phyloP scores from a whole-genome alignment of 768 basidiomycete genomes.

The Tulasnella sp. region DNA sequence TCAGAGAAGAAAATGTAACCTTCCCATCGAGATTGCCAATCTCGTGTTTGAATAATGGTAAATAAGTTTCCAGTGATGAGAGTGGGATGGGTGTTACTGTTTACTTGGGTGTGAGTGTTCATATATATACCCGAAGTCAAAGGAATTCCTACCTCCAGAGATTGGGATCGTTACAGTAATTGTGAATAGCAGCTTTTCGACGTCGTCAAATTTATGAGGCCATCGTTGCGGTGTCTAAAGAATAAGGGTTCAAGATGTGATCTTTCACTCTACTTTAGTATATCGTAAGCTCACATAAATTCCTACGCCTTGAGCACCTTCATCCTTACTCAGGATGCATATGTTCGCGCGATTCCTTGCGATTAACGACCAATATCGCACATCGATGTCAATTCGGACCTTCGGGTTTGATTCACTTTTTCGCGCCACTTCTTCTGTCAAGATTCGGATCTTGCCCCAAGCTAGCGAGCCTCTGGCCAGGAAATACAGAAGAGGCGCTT shows the following conservation, averaged over 20 bases:
- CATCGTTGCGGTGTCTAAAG: conserved; percentile 1
- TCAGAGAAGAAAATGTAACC: neutral
- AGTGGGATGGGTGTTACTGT: neutral
- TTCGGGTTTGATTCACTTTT: neutral
- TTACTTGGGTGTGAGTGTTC: neutral
- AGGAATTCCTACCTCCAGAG: neutral
- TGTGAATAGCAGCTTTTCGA: neutral
- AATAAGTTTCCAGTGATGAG: neutral
- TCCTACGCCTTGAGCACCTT: conserved; percentile 6
- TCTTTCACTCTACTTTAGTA: neutral
- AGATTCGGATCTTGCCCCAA: conserved; percentile 4
- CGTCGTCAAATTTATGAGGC: neutral
- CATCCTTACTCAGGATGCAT: neutral
- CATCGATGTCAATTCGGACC: neutral
- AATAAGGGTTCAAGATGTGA: neutral
- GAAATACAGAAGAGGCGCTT: conserved; percentile 6
- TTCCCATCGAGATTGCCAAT: neutral
- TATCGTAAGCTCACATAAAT: conserved; percentile 1
- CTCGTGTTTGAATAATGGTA: conserved; percentile 2
- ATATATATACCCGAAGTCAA: neutral
- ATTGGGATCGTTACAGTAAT: conserved; percentile 4
- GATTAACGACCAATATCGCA: neutral
- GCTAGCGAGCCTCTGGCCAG: conserved; percentile 4
- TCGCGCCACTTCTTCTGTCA: neutral
- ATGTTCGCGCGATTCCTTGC: conserved; percentile 3